Conservation (phyloP, 2,329 filamentous ascomycete genomes). For the Colletotrichum viniferum region DNA sequence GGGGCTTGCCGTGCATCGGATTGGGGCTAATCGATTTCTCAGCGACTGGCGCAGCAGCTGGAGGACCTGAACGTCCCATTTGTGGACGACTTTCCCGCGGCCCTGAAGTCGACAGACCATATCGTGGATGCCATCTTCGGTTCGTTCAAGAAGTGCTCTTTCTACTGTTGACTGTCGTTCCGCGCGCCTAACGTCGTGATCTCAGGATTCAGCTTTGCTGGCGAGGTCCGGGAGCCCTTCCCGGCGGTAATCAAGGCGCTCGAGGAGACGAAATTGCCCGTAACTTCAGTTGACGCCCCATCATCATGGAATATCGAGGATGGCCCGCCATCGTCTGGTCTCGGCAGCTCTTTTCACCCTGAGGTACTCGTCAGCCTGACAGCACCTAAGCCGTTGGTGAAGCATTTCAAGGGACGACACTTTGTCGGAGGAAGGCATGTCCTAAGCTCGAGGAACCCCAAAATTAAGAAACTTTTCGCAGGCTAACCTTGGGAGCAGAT, state of each 20-base stretch:
- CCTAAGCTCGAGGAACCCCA: slow-evolving; percentile 5
- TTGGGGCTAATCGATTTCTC: slow-evolving; percentile 33
- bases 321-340: slow-evolving; percentile 78
- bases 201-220: slow-evolving; percentile 86
- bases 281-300: slow-evolving; percentile 90
- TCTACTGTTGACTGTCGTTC: not conserved
- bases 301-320: slow-evolving; percentile 93
- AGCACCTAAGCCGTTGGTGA: slow-evolving; percentile 88
- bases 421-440: slow-evolving; percentile 84
- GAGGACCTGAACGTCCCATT: slow-evolving; percentile 84
- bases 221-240: slow-evolving; percentile 92
- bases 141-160: slow-evolving; percentile 36
- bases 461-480: not conserved
- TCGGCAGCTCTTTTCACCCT: slow-evolving; percentile 83
- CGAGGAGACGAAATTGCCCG: slow-evolving; percentile 73
- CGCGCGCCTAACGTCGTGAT: slow-evolving; percentile 15
- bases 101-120: slow-evolving; percentile 74
- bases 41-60: slow-evolving; percentile 86
- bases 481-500: slow-evolving; percentile 53
- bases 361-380: slow-evolving; percentile 84
- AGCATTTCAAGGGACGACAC: slow-evolving; percentile 84
- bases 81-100: slow-evolving; percentile 75
- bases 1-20: not conserved
- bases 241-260: slow-evolving; percentile 79
- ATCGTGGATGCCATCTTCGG: slow-evolving; percentile 94